Percentiles rank a stretch among this genome's conserved stretches.
Evolutionary conservation across 2,329 filamentous ascomycete genomes (phyloP).

Genomic region (Tolypocladium endophyticum): DNA sequence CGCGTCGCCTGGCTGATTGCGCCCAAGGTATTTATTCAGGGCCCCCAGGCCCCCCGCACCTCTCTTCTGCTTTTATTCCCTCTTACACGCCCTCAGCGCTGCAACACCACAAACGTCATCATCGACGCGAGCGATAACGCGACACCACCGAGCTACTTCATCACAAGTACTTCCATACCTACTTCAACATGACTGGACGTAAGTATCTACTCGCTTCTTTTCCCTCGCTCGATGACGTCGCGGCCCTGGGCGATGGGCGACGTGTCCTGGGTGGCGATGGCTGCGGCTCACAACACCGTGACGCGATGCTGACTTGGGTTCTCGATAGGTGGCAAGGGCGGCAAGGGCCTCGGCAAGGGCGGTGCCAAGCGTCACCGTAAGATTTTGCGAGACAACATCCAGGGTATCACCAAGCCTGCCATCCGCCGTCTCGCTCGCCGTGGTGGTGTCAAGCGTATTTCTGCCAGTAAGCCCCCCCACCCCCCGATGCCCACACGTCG

Average conservation of each 20-base stretch:
- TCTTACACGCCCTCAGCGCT: conserved; percentile 10
- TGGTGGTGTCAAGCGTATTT: conserved; percentile 99
- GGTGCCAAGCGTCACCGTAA: conserved; percentile 98
- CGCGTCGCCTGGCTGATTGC: conserved; percentile 21
- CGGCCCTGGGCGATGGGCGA: background rate
- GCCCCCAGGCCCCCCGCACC: conserved; percentile 15
- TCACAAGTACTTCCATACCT: conserved; percentile 11
- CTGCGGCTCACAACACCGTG: background rate
- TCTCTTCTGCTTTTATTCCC: conserved; percentile 10
- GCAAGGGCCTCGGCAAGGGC: conserved; percentile 96
- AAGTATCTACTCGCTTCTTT: conserved; percentile 31
- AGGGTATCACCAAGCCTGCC: conserved; percentile 97
- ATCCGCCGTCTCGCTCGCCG: conserved; percentile 97
- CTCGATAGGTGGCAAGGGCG: conserved; percentile 74
- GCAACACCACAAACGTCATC: conserved; percentile 14
- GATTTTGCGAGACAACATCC: conserved; percentile 99
- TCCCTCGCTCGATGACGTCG: background rate
- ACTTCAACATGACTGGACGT: conserved; percentile 62
- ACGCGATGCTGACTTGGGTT: conserved; percentile 30
- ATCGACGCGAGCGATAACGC: conserved; percentile 5
- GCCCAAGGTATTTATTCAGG: conserved; percentile 24
- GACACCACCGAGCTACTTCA: conserved; percentile 2
- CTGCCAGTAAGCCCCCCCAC: conserved; percentile 59
- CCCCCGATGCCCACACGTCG: background rate
- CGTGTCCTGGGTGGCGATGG: background rate